Evolutionary conservation across 768 basidiomycete genomes (phyloP).

Genomic region (Trametes cinnabarina): DNA sequence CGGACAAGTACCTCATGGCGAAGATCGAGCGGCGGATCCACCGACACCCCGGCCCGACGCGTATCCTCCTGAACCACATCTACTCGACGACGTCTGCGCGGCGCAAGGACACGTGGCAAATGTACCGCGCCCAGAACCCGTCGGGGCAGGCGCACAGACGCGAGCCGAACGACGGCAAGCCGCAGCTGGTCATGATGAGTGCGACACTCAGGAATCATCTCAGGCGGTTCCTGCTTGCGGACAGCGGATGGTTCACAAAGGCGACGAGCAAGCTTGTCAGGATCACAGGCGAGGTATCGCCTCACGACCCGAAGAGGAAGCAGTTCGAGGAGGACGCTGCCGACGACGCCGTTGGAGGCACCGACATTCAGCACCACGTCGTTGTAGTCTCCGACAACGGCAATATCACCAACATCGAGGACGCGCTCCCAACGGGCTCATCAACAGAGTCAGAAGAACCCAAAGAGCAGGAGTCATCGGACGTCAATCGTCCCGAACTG

Average conservation of each 20-base stretch:
- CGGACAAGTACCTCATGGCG: conserved; percentile 36
- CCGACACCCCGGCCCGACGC: conserved; percentile 59
- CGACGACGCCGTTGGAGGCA: conserved; percentile 10
- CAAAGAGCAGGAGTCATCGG: conserved; percentile 1
- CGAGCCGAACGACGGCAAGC: conserved; percentile 16
- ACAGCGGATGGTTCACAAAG: conserved; percentile 56
- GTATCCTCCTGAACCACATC: conserved; percentile 56
- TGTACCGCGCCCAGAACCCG: background rate
- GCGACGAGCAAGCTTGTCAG: conserved; percentile 17
- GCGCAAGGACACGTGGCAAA: background rate
- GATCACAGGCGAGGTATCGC: conserved; percentile 18
- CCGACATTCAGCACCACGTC: conserved; percentile 47
- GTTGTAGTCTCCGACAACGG: conserved; percentile 58
- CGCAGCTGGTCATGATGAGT: conserved; percentile 68
- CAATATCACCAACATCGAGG: conserved; percentile 52
- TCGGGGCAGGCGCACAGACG: background rate
- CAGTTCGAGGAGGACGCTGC: conserved; percentile 10
- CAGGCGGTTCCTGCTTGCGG: conserved; percentile 49
- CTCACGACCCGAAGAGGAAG: conserved; percentile 3
- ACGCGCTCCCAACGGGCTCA: conserved; percentile 32
- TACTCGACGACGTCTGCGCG: conserved; percentile 30
- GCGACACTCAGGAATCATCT: conserved; percentile 64
- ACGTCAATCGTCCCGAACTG: conserved; percentile 1
- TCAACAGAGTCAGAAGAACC: background rate
- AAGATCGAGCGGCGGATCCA: conserved; percentile 41